Percentiles rank a stretch among this genome's conserved stretches.
Conservation (phyloP, 2,329 filamentous ascomycete species). For the Acarospora socialis region DNA sequence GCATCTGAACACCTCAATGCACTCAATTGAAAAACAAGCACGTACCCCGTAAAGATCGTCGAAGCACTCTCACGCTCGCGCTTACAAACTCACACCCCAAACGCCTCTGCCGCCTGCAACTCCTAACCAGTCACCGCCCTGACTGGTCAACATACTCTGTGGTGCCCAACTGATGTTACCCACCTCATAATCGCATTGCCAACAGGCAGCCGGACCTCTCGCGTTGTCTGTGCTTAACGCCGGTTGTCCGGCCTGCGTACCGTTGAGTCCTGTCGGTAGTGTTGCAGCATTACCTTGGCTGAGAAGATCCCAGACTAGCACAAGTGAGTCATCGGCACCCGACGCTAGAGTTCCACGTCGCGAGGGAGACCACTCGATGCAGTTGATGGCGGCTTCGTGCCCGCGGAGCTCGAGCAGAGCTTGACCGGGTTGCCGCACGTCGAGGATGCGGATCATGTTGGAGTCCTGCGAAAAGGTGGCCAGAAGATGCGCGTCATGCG, state of each 20-base stretch:
- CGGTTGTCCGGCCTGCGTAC: conserved; percentile 20
- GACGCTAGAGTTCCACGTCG: conserved; percentile 80
- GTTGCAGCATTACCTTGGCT: conserved; percentile 44
- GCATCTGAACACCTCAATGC: too few relatives aligned
- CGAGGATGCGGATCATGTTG: conserved; percentile 81
- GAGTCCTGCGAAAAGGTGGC: conserved; percentile 96
- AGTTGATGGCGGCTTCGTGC: conserved; percentile 73
- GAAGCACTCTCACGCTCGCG: too few relatives aligned
- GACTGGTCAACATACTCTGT: conserved; percentile 48
- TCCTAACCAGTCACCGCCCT: conserved; percentile 70
- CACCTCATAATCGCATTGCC: conserved; percentile 79
- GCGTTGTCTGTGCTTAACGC: conserved; percentile 38
- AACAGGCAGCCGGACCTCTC: conserved; percentile 58
- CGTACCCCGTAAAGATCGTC: too few relatives aligned
- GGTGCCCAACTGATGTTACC: conserved; percentile 77
- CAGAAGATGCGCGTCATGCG: conserved; percentile 86
- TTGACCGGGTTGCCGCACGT: conserved; percentile 90
- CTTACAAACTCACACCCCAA: conserved; percentile 51
- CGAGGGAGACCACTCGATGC: conserved; percentile 87
- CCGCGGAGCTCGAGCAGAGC: conserved; percentile 86
- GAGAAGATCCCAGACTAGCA: conserved; percentile 86
- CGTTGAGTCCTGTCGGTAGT: conserved; percentile 27
- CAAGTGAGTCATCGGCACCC: conserved; percentile 80
- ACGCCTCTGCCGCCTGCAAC: conserved; percentile 68
- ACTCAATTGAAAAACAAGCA: too few relatives aligned